phyloP scores from a whole-genome alignment of 176 grass and related monocot species.

The Oryza nivara region DNA sequence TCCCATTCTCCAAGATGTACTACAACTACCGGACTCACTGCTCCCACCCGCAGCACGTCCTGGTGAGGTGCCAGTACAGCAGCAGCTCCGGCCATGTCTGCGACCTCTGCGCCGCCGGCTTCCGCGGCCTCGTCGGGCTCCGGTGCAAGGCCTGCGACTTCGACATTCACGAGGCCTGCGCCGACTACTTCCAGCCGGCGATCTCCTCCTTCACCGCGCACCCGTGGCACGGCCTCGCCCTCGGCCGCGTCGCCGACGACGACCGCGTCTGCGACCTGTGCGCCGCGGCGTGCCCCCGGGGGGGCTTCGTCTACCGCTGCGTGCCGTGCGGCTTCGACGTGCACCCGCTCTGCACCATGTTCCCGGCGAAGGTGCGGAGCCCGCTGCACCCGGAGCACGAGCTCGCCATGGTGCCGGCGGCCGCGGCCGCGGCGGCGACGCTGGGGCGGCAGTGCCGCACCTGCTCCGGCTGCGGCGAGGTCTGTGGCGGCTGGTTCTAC shows the following conservation, averaged over 20 bases:
- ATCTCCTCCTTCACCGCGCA: conserved; percentile 18
- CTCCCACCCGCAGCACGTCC: neutral
- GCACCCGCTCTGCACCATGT: too few species aligned
- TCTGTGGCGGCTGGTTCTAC: neutral
- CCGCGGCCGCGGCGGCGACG: too few species aligned
- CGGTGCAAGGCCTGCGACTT: neutral
- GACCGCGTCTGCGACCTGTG: neutral
- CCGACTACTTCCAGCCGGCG: neutral
- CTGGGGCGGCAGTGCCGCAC: too few species aligned
- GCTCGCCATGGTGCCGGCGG: neutral
- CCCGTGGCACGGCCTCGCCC: neutral
- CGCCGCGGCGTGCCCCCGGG: neutral
- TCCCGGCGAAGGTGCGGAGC: neutral
- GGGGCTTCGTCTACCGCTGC: conserved; percentile 12
- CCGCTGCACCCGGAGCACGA: neutral
- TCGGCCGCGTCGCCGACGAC: neutral
- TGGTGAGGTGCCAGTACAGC: neutral
- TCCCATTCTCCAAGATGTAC: neutral
- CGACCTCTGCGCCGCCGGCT: neutral
- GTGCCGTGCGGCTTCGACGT: neutral
- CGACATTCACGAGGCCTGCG: conserved; percentile 21
- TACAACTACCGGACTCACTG: neutral
- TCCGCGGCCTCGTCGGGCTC: neutral
- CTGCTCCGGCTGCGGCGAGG: neutral
- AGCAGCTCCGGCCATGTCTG: neutral